phyloP scores from a whole-genome alignment of 2,329 filamentous ascomycete genomes.

The Phaeosphaeria sp. region DNA sequence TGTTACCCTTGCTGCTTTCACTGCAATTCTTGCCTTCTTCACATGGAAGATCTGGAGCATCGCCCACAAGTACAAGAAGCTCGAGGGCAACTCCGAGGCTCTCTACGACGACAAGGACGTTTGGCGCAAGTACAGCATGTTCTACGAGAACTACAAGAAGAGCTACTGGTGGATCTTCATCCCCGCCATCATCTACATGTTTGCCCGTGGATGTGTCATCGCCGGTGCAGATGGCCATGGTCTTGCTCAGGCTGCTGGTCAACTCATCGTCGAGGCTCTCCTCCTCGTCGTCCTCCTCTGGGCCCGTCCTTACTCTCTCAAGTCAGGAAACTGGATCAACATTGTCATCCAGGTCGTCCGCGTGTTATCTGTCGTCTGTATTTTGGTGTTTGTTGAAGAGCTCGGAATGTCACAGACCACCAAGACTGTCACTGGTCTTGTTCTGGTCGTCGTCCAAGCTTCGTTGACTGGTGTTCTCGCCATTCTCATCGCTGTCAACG shows the following conservation, averaged over 20 bases:
- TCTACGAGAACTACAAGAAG: slow-evolving; percentile 95
- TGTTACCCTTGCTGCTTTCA: slow-evolving; percentile 82
- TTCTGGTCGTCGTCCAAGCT: slow-evolving; percentile 89
- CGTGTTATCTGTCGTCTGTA: slow-evolving; percentile 85
- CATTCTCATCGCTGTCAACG: slow-evolving; percentile 88
- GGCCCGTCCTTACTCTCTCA: slow-evolving; percentile 85
- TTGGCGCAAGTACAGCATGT: slow-evolving; percentile 95
- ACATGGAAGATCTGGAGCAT: slow-evolving; percentile 81
- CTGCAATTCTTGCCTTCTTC: slow-evolving; percentile 81
- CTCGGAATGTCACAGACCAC: slow-evolving; percentile 89
- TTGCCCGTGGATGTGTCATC: slow-evolving; percentile 85
- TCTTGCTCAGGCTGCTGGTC: slow-evolving; percentile 77
- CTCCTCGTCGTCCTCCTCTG: slow-evolving; percentile 83
- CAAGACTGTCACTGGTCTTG: slow-evolving; percentile 92
- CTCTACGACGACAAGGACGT: slow-evolving; percentile 89
- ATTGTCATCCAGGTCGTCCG: slow-evolving; percentile 89
- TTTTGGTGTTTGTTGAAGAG: slow-evolving; percentile 92
- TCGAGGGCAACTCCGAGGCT: slow-evolving; percentile 73
- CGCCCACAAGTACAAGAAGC: slow-evolving; percentile 74
- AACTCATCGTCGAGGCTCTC: slow-evolving; percentile 80
- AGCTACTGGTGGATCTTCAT: slow-evolving; percentile 98
- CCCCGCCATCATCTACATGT: slow-evolving; percentile 87
- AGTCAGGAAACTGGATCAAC: slow-evolving; percentile 90
- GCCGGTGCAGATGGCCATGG: slow-evolving; percentile 87
- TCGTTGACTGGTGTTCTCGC: slow-evolving; percentile 82